Percentiles rank a stretch among this genome's conserved stretches.
Evolutionary conservation across 2,329 filamentous ascomycete species (phyloP).

Genomic region (Proliferodiscus dingleyae): DNA sequence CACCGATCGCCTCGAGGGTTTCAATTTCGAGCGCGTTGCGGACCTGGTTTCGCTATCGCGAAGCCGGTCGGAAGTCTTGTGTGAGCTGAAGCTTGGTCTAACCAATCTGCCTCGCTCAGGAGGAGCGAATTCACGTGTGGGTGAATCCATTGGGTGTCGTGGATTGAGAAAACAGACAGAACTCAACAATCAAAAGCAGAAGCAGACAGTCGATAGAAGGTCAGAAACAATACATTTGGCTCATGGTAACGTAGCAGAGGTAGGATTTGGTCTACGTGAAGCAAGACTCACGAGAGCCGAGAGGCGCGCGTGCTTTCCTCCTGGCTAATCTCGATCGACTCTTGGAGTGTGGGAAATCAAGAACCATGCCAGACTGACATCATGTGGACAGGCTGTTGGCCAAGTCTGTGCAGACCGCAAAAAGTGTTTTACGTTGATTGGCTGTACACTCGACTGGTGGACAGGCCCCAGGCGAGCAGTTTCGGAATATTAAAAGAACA

Average conservation of each 20-base stretch:
- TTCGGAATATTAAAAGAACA: too few relatives aligned
- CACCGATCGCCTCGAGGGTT: slow-evolving; percentile 14
- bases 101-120: slow-evolving; percentile 13
- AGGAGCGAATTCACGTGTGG: slow-evolving; percentile 5
- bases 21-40: slow-evolving; percentile 10
- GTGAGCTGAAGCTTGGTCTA: slow-evolving; percentile 21
- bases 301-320: neutral
- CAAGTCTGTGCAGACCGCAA: neutral
- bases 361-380: neutral
- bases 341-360: neutral
- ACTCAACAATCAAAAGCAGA: neutral
- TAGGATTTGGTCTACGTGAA: neutral
- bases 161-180: neutral
- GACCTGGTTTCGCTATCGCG: slow-evolving; percentile 18
- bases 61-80: slow-evolving; percentile 21
- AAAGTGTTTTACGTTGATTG: too few relatives aligned
- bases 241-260: neutral
- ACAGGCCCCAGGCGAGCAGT: too few relatives aligned
- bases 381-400: neutral
- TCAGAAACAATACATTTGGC: neutral
- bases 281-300: neutral
- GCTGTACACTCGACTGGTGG: too few relatives aligned
- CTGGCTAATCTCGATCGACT: neutral
- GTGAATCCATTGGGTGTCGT: slow-evolving; percentile 1
- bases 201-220: neutral